phyloP scores from a whole-genome alignment of 371 early-diverging fungal genomes.

The Dichotomocladium elegans region DNA sequence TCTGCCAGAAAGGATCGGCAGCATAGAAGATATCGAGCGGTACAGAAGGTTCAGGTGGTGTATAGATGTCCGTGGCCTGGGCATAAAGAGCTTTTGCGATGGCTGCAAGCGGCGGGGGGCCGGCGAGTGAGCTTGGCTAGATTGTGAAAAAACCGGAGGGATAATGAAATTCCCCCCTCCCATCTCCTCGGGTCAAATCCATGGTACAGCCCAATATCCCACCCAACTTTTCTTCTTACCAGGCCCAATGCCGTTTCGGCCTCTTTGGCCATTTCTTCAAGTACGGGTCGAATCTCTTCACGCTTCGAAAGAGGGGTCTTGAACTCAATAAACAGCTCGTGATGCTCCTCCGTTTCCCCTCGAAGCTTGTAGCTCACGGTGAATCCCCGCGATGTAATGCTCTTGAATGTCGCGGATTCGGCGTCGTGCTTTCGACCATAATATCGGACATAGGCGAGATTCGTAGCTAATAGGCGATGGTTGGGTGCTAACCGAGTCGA shows the following conservation, averaged over 20 bases:
- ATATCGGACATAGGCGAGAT: slow-evolving; percentile 42
- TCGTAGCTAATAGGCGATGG: too few relatives aligned
- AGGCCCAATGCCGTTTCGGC: slow-evolving; percentile 42
- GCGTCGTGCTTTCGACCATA: slow-evolving; percentile 32
- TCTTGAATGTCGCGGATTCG: slow-evolving; percentile 34
- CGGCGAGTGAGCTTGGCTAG: slow-evolving; percentile 38
- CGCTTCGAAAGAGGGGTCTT: slow-evolving; percentile 30
- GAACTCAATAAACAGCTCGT: slow-evolving; percentile 21
- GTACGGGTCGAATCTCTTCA: slow-evolving; percentile 36
- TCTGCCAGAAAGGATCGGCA: slow-evolving; percentile 1
- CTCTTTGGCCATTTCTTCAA: slow-evolving; percentile 47
- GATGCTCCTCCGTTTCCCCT: slow-evolving; percentile 7
- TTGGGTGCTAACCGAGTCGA: too few relatives aligned
- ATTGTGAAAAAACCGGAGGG: background rate
- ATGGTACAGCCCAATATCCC: background rate
- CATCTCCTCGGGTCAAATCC: too few relatives aligned
- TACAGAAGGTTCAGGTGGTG: slow-evolving; percentile 21
- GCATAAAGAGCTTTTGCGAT: slow-evolving; percentile 40
- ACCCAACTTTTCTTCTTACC: slow-evolving; percentile 15
- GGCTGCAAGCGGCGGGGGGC: slow-evolving; percentile 36
- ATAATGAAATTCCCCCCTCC: too few relatives aligned
- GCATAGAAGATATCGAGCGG: slow-evolving; percentile 30
- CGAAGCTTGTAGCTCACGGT: slow-evolving; percentile 19
- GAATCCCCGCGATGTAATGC: slow-evolving; percentile 29
- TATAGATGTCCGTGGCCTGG: slow-evolving; percentile 25